A percentile compares a stretch with the other conserved stretches of the same genome.
phyloP scores from a whole-genome alignment of 2,329 filamentous ascomycete genomes.

The Phoma sp. region DNA sequence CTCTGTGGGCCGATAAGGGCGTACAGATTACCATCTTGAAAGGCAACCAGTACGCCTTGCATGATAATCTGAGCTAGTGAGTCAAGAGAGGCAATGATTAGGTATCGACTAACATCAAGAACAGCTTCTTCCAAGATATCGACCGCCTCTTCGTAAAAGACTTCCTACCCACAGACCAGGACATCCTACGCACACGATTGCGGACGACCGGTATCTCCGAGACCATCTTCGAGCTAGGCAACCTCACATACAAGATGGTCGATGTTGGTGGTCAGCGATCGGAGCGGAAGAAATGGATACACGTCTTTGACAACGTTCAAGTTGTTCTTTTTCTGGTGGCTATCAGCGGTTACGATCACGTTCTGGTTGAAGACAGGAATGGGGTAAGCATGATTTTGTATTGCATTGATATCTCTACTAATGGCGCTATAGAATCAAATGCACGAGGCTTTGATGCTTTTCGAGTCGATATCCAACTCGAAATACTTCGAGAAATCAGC shows the following conservation, averaged over 20 bases:
- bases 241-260: slow-evolving; percentile 96
- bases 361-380: slow-evolving; percentile 93
- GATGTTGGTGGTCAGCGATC: slow-evolving; percentile 91
- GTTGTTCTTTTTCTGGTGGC: slow-evolving; percentile 92
- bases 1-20: slow-evolving; percentile 81
- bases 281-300: slow-evolving; percentile 97
- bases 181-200: slow-evolving; percentile 87
- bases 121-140: slow-evolving; percentile 78
- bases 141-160: slow-evolving; percentile 68
- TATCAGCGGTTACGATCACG: slow-evolving; percentile 96
- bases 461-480: slow-evolving; percentile 60
- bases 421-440: slow-evolving; percentile 56
- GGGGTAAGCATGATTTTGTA: slow-evolving; percentile 67
- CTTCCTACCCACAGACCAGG: slow-evolving; percentile 91
- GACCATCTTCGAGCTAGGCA: slow-evolving; percentile 88
- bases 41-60: slow-evolving; percentile 94
- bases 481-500: slow-evolving; percentile 60
- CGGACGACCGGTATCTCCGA: slow-evolving; percentile 96
- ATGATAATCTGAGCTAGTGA: slow-evolving; percentile 94
- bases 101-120: slow-evolving; percentile 23
- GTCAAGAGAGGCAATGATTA: slow-evolving; percentile 36
- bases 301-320: slow-evolving; percentile 94
- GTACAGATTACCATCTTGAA: slow-evolving; percentile 88
- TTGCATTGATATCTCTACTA: slow-evolving; percentile 2
- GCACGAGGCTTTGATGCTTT: slow-evolving; percentile 61